Evolutionary conservation across 2,329 filamentous ascomycete species (phyloP), one percentile per base, ranked within the genome.

Genomic region (Alternaria sp.): DNA sequence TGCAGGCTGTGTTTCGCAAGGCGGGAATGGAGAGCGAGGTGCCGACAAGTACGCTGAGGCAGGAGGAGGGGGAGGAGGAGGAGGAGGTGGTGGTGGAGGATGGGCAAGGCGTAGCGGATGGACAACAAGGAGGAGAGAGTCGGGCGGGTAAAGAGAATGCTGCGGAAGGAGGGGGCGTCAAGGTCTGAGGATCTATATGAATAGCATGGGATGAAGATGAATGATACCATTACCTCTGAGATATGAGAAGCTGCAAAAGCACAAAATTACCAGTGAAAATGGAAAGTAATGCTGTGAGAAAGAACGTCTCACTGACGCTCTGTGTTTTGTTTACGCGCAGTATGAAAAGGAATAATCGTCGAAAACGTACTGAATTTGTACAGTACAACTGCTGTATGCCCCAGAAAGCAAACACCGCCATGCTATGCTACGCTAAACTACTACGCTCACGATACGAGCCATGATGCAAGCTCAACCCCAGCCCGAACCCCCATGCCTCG

Each of bases 1-100:
- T 96, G 76, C 92, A 96, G 78, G 92, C 90, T 29, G 86, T 88
- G 4, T 96, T 95, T 77, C 86, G 84, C 71, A 94, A 93, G 80
- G 44, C 44, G 5, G 73, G 74, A 0, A 33, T 61, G 40, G 65
- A 70, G 58, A 76, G 72, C 42, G 51, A 68, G 31, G 67, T 77
- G 3, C 67, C 74, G 1, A 77, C 73, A 9, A 76, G 74, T 58
- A 75, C 74, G 23, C 41, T 76, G 52, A 57, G 73, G 63, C 67
- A 71, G 50, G 73, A 73, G 6, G 68, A 68, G 33, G 55, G 62
- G 17, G 54, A 10, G 11, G 63, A 59, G 23, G 54, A 42, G 21
- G 58, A 68, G 33, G 55, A 63, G 17, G 54, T 9, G 11, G 63
- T 58, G 23, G 54, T 39, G 21, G 58, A 58, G 24, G 52, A 50